Base-by-base conservation (phyloP, 1,139 yeast genomes). In the Yamadazyma trypodendri region DNA sequence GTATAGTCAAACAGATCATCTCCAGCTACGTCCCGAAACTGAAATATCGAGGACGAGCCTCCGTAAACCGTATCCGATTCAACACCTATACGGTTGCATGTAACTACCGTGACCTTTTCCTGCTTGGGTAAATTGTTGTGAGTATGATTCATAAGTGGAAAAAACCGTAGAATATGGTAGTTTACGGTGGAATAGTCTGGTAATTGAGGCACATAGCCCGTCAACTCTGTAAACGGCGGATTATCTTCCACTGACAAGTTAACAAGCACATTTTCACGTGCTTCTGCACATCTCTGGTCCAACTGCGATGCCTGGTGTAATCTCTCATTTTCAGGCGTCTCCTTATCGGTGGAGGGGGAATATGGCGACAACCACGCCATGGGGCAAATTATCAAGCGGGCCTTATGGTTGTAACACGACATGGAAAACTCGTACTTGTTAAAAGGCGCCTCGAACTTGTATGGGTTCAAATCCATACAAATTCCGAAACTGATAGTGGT, bases 381-480 rank as follows among this genome's bases (percentile, higher is more conserved):
- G 2, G 96, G 95, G 46, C 87, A 78, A 18, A 89, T 56, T 0
- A 87, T 68, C 42, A 90, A 60, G 29, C 74, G 68, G 0, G 78
- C 75, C 13, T 63, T 55, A 36, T 79, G 72, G 1, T 61, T 52
- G 24, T 65, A 56, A 42, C 87, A 81, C 36, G 71, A 66, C 21
- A 61, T 56, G 0, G 90, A 75, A 58, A 86, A 87, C 56, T 90
- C 97, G 55, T 75, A 88, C 24, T 68, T 71, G 30, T 74, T 69
- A 60, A 86, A 88, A 1, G 95, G 89, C 1, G 95, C 89, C 47
- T 76, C 69, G 56, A 89, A 90, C 54, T 84, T 74, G 57, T 86
- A 84, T 0, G 97, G 96, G 56, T 87, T 89, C 45, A 90, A 61
- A 58, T 89, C 97, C 97, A 89, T 90, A 57, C 97, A 90, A n/a